phyloP scores from a whole-genome alignment of 495 filamentous ascomycete species.

The Lasiosphaeria miniovina region DNA sequence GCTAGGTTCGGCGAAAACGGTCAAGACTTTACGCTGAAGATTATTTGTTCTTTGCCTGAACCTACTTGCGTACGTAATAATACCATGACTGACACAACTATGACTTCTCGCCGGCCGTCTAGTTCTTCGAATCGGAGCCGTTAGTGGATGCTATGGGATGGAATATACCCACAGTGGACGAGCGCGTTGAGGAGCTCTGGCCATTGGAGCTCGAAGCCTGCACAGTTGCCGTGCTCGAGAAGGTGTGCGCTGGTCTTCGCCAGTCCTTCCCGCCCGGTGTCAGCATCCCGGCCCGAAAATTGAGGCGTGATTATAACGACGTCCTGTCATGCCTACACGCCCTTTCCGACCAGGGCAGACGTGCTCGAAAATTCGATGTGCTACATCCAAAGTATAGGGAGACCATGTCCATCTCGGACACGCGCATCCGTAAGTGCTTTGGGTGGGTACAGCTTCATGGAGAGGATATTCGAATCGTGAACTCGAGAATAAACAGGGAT shows the following conservation, averaged over 20 bases:
- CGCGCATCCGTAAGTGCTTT: constrained; percentile 5
- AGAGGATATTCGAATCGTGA: constrained; percentile 4
- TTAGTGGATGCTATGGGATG: too few species aligned
- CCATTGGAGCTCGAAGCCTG: constrained; percentile 13
- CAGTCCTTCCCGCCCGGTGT: constrained; percentile 2
- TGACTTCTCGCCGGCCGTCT: too few species aligned
- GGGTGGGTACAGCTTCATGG: constrained; percentile 9
- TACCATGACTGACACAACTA: too few species aligned
- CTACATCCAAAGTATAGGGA: background rate
- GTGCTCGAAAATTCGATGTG: background rate
- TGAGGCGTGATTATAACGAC: constrained; percentile 1
- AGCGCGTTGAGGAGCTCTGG: too few species aligned
- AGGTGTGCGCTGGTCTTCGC: constrained; percentile 10
- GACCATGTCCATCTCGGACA: background rate
- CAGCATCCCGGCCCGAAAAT: background rate
- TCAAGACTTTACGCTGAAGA: background rate
- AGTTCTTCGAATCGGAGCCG: too few species aligned
- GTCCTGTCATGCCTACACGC: constrained; percentile 9
- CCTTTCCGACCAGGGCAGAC: background rate
- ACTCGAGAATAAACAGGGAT: background rate
- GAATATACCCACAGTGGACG: background rate
- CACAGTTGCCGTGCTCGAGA: constrained; percentile 9
- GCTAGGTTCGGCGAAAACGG: background rate
- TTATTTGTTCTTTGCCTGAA: too few species aligned
- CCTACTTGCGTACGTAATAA: too few species aligned